Percentiles rank a stretch among this genome's conserved stretches.
phyloP scores from a whole-genome alignment of 202 grass and related monocot genomes.

The Hordeum pubiflorum region DNA sequence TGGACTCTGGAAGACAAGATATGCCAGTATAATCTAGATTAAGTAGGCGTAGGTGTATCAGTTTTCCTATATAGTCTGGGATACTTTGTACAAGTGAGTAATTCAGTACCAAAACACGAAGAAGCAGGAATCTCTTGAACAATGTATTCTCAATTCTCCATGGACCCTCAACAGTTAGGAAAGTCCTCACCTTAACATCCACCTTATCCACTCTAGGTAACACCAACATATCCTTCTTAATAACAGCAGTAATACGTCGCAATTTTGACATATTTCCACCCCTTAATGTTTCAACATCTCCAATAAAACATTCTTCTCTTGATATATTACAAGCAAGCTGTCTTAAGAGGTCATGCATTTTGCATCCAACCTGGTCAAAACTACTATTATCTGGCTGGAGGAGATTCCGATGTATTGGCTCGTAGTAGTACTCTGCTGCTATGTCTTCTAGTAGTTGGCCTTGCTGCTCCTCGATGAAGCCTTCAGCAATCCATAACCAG shows the following conservation, averaged over 20 bases:
- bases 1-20: constrained; percentile 11
- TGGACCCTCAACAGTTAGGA: background rate
- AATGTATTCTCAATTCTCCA: background rate
- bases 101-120: background rate
- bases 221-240: background rate
- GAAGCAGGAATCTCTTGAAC: background rate
- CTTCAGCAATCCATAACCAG: background rate
- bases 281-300: background rate
- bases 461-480: background rate
- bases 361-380: too few relatives aligned
- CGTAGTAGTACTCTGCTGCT: background rate
- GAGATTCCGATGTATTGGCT: background rate
- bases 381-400: background rate
- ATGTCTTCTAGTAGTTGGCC: background rate
- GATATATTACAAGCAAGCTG: background rate
- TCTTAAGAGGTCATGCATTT: background rate
- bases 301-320: background rate
- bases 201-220: background rate
- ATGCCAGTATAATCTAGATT: background rate
- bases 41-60: constrained; percentile 17
- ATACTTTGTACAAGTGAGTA: background rate
- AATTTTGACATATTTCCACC: background rate
- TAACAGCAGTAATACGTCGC: background rate
- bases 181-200: background rate
- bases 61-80: background rate